These are phyloP conservation scores for Moesziomyces sp. DNA, from an alignment of 1,284 basidiomycete species.

Conservation along the genomic window DNA sequence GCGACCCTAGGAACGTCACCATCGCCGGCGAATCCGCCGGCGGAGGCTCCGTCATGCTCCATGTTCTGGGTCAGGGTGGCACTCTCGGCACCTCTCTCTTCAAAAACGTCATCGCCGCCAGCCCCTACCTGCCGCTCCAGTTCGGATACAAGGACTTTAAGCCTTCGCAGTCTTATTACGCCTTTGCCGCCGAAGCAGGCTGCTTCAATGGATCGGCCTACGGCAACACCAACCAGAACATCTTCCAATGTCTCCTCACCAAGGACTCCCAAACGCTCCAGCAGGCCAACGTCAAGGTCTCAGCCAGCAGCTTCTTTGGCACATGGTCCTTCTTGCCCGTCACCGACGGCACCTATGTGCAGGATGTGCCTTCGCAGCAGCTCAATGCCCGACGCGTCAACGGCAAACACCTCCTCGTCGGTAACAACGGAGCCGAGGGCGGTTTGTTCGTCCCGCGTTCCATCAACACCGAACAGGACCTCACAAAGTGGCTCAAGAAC, in stretches of 20 bases:
- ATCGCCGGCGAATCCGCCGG: conserved; percentile 49
- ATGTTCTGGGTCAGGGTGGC: conserved; percentile 28
- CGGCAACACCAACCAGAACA: conserved; percentile 15
- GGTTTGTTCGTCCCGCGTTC: conserved; percentile 13
- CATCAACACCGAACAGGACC: conserved; percentile 18
- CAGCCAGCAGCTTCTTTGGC: conserved; percentile 20
- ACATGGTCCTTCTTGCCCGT: conserved; percentile 36
- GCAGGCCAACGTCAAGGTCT: conserved; percentile 21
- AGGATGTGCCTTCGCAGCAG: conserved; percentile 14
- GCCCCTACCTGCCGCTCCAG: conserved; percentile 32
- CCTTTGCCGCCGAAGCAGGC: conserved; percentile 22
- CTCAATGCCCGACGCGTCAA: conserved; percentile 17
- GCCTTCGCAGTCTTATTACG: conserved; percentile 32
- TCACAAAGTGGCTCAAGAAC: conserved; percentile 17
- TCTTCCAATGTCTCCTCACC: conserved; percentile 24
- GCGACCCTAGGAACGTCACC: conserved; percentile 45
- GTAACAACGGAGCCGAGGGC: conserved; percentile 38
- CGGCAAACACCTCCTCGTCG: conserved; percentile 24
- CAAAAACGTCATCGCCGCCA: conserved; percentile 27
- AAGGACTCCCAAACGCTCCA: conserved; percentile 23
- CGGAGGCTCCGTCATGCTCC: conserved; percentile 36
- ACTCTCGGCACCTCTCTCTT: conserved; percentile 29
- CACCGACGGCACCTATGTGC: conserved; percentile 26
- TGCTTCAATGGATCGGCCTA: conserved; percentile 29
- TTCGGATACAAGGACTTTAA: conserved; percentile 28